Evolutionary conservation across 2,329 filamentous ascomycete genomes (phyloP).

Genomic region (Colletotrichum sp.): DNA sequence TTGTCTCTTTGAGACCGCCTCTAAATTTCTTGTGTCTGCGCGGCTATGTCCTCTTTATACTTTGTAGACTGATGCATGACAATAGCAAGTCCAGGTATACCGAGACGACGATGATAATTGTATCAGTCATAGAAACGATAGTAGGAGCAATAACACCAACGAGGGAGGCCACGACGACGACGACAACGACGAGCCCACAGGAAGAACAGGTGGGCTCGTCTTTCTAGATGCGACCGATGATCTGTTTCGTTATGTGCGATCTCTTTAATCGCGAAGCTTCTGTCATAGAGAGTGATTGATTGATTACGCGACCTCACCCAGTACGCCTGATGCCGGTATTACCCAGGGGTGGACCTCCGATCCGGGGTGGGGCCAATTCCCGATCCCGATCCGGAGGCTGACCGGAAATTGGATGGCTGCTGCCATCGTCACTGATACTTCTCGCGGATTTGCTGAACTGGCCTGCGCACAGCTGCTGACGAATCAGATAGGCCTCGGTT

Average conservation of each 20-base stretch:
- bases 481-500: not conserved
- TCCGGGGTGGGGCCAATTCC: not conserved
- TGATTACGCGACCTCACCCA: not conserved
- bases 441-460: not conserved
- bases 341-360: not conserved
- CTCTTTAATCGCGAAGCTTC: not conserved
- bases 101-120: not conserved
- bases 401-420: not conserved
- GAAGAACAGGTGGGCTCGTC: not conserved
- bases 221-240: not conserved
- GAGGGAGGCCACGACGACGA: not conserved
- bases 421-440: not conserved
- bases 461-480: not conserved
- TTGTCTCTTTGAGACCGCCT: not conserved
- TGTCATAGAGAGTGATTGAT: not conserved
- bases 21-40: not conserved
- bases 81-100: not conserved
- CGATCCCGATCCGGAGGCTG: not conserved
- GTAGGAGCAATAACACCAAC: not conserved
- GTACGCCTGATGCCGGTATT: not conserved
- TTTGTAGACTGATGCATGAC: not conserved
- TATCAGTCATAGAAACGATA: not conserved
- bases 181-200: not conserved
- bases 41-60: not conserved
- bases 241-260: not conserved